Conservation (phyloP, 2,329 filamentous ascomycete species). For the Bimuria novae-zelandiae region DNA sequence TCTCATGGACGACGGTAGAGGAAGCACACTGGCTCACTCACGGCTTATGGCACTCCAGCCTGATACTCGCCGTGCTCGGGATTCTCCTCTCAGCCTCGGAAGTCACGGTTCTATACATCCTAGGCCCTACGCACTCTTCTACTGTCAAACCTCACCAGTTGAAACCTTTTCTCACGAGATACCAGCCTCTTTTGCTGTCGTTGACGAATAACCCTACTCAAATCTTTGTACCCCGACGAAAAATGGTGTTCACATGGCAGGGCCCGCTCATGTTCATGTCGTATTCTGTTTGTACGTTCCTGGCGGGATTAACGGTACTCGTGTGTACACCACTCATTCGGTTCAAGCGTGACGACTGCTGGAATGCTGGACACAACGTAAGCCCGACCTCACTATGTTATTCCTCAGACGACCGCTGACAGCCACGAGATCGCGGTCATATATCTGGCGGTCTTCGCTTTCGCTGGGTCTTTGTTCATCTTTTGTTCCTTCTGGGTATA, state of each 20-base stretch:
- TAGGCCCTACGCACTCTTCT: too few species aligned
- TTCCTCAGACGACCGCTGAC: too few species aligned
- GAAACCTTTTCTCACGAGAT: background rate
- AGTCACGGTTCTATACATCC: constrained; percentile 9
- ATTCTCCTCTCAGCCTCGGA: constrained; percentile 16
- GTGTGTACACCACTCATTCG: too few species aligned
- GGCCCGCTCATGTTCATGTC: constrained; percentile 21
- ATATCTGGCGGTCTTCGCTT: constrained; percentile 6
- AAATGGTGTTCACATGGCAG: constrained; percentile 23
- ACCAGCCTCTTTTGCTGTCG: constrained; percentile 9
- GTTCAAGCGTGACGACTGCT: too few species aligned
- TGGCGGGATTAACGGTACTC: too few species aligned
- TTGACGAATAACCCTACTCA: background rate
- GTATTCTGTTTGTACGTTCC: constrained; percentile 18
- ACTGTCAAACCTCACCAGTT: background rate
- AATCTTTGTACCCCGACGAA: constrained; percentile 3
- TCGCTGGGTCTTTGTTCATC: constrained; percentile 7
- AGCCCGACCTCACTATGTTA: too few species aligned
- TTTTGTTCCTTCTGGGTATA: constrained; percentile 18
- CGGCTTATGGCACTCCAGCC: constrained; percentile 17
- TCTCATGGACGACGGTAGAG: constrained; percentile 18
- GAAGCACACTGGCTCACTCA: constrained; percentile 19
- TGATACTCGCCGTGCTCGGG: constrained; percentile 16
- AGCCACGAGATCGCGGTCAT: constrained; percentile 17
- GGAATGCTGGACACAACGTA: too few species aligned